A percentile compares a stretch with the other conserved stretches of the same genome.
Conservation (phyloP, 2,329 filamentous ascomycete genomes). For the Fusarium scirpi region DNA sequence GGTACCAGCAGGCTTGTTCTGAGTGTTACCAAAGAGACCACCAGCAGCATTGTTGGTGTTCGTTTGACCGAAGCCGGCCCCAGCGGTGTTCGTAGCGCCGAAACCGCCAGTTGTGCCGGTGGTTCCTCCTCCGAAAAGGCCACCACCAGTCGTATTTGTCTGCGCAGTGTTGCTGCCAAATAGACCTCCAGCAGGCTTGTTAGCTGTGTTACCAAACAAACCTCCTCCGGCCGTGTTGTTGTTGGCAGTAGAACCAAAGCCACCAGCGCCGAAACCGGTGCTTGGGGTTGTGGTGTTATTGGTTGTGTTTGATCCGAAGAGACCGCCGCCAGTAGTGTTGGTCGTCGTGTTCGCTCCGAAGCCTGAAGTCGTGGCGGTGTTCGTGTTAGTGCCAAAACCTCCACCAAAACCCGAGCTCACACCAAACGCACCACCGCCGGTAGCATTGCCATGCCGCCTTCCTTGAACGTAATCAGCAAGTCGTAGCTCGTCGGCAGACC, state of each 20-base stretch:
- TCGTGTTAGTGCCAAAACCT: slow-evolving; percentile 59
- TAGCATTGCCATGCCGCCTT: slow-evolving; percentile 83
- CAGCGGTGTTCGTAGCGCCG: slow-evolving; percentile 39
- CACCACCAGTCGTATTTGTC: slow-evolving; percentile 43
- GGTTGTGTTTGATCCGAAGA: slow-evolving; percentile 54
- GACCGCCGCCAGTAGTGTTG: slow-evolving; percentile 52
- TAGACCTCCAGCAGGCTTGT: slow-evolving; percentile 51
- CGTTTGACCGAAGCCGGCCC: slow-evolving; percentile 55
- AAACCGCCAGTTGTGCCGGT: slow-evolving; percentile 37
- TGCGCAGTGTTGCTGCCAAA: slow-evolving; percentile 52
- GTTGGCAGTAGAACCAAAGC: slow-evolving; percentile 56
- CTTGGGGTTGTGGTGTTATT: slow-evolving; percentile 47
- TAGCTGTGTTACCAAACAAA: slow-evolving; percentile 49
- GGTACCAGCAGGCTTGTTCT: slow-evolving; percentile 53
- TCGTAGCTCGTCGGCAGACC: slow-evolving; percentile 86
- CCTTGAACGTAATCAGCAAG: slow-evolving; percentile 91
- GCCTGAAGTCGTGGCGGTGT: slow-evolving; percentile 49
- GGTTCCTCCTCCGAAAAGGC: slow-evolving; percentile 45
- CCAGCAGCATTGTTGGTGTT: slow-evolving; percentile 48
- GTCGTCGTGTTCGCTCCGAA: slow-evolving; percentile 60
- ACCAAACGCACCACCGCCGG: slow-evolving; percentile 88
- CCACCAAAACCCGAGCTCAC: slow-evolving; percentile 65
- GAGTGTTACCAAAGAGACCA: slow-evolving; percentile 58
- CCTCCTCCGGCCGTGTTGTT: slow-evolving; percentile 49
- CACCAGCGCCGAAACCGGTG: slow-evolving; percentile 47